Evolutionary conservation across 106 monocot species (phyloP).

Genomic region (Dactylorhiza incarnata): DNA sequence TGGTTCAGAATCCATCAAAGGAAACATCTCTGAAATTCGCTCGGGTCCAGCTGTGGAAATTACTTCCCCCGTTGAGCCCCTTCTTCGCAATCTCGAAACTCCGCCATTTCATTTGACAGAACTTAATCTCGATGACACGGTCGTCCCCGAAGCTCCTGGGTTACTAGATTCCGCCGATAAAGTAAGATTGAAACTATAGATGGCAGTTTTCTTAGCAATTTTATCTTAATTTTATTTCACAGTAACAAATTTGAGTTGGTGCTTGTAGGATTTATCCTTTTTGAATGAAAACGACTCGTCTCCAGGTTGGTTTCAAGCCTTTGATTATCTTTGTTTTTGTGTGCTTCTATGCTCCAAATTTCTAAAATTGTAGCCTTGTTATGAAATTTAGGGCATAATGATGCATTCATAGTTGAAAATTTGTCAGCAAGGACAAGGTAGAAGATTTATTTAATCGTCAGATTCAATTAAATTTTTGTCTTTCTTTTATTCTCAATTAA

Average conservation of each 20-base stretch:
- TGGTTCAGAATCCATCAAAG: slow-evolving; percentile 16
- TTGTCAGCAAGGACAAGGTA: slow-evolving; percentile 6
- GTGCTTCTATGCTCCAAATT: background rate
- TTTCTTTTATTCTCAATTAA: background rate
- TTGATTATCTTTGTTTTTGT: background rate
- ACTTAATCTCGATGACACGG: slow-evolving; percentile 15
- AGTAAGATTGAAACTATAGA: background rate
- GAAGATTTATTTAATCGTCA: background rate
- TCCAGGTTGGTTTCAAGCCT: background rate
- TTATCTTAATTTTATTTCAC: background rate
- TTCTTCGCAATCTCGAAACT: slow-evolving; percentile 12
- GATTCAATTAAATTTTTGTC: background rate
- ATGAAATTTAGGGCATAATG: background rate
- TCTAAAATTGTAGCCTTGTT: background rate
- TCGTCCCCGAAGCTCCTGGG: slow-evolving; percentile 14
- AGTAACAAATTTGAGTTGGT: background rate
- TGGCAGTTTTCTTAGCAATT: background rate
- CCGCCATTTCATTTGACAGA: slow-evolving; percentile 27
- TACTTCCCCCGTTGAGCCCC: slow-evolving; percentile 6
- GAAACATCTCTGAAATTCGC: slow-evolving; percentile 16
- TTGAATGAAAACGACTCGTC: background rate
- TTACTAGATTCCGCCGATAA: slow-evolving; percentile 23
- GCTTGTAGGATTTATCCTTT: slow-evolving; percentile 4
- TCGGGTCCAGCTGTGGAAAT: slow-evolving; percentile 8
- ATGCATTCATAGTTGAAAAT: background rate